Conservation (phyloP, 2,329 filamentous ascomycete genomes). For the Fusarium stilboides region DNA sequence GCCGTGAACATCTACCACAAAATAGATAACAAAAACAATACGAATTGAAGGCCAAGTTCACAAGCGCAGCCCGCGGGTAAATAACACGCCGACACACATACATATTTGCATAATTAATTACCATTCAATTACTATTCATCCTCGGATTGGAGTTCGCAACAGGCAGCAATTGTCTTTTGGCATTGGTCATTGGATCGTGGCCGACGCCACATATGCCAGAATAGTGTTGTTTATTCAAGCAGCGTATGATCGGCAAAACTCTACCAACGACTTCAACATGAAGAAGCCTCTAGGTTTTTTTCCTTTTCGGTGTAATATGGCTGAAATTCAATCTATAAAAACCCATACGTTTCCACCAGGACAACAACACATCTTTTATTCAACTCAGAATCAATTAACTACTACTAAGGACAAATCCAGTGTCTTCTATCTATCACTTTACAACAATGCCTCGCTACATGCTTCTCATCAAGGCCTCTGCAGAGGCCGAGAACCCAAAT, state of each 20-base stretch:
- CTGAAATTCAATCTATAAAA: neutral
- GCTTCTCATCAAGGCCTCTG: conserved; percentile 51
- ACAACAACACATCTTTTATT: neutral
- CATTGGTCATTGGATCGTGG: neutral
- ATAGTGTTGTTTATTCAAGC: neutral
- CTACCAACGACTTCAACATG: neutral
- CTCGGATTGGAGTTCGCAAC: conserved; percentile 4
- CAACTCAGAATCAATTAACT: neutral
- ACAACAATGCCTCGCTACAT: conserved; percentile 51
- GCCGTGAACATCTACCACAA: neutral
- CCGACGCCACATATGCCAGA: neutral
- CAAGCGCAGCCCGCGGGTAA: neutral
- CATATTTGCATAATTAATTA: too few species aligned
- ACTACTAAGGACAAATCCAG: neutral
- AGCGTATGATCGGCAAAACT: neutral
- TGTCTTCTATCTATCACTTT: neutral
- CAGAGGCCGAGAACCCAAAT: conserved; percentile 42
- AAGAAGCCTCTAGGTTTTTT: neutral
- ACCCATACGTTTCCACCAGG: too few species aligned
- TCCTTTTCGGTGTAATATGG: neutral
- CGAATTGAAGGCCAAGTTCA: neutral
- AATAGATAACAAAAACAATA: neutral
- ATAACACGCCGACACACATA: neutral
- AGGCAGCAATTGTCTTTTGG: neutral
- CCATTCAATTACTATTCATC: neutral